Base-by-base conservation (phyloP, 179 eudicot genomes). In the Amaranthus tricolor region DNA sequence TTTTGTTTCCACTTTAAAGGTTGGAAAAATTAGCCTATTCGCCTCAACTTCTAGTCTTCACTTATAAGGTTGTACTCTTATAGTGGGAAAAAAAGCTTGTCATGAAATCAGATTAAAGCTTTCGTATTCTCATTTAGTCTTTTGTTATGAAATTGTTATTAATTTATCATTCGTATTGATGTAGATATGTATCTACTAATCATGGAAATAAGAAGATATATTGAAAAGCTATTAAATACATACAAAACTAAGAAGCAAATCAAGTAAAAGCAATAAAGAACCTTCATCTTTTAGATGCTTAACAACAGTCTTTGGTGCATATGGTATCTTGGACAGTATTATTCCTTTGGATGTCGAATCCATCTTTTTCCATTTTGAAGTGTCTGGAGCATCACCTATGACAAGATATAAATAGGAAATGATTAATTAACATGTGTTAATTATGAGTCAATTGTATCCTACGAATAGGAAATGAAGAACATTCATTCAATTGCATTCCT, bases 341-440 rank as follows among this genome's bases (percentile, higher is more conserved):
- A 91, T 76, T 60, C 98, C 98, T 66, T 90, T 69, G 19, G 57
- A 66, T 78, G 91, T 88, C 0, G 96, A 82, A 85, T 90, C 87
- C 87, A 91, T 17, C 87, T 80, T 88, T 66, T 75, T 85, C 96
- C 97, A 91, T 74, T 77, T 85, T 47, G 91, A 85, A 74, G 68
- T 45, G 68, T 84, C 87, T 31, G 40, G 40, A 67, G 76, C 69
- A 73, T 67, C 44, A 74, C 80, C 91, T 89, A 72, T 17, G 74
- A 16, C 64, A 77, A 49, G 21, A 53, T 53, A 47, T 51, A 6
- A 10, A 19, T 69, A 50, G 13, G 54, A 43, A 75, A 53, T 11
- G 24, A 70, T 61, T 6, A 78, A 71, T 53, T 48, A 66, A 24
- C 11, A 10, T 24, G 45, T 47, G 63, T 31, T 58, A 45, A 16